A percentile compares a stretch with the other conserved stretches of the same genome.
These are phyloP conservation scores for Nematocida minor DNA, from an alignment of 371 early-diverging fungal genomes.

Conservation along the genomic window DNA sequence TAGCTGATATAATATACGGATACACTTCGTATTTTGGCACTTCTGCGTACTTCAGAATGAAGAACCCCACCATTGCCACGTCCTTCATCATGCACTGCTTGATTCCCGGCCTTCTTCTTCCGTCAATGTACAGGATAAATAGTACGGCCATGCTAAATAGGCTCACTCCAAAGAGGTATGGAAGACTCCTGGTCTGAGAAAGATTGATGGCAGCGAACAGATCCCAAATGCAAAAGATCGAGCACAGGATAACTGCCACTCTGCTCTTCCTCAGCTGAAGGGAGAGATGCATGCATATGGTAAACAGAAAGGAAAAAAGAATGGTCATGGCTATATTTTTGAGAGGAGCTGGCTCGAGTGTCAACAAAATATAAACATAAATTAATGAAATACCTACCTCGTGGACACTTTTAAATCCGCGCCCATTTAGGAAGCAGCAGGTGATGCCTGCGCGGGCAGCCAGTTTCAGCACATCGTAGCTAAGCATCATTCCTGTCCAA, in stretches of 20 bases:
- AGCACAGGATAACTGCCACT: neutral
- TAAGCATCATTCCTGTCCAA: neutral
- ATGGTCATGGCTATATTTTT: neutral
- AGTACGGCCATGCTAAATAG: neutral
- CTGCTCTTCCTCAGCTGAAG: neutral
- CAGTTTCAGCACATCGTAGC: neutral
- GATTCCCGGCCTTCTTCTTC: neutral
- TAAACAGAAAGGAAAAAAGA: neutral
- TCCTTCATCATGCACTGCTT: slow-evolving; percentile 3
- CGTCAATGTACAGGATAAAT: slow-evolving; percentile 1
- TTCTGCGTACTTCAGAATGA: neutral
- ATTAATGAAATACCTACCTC: neutral
- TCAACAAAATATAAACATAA: slow-evolving; percentile 2
- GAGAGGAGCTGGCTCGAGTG: neutral
- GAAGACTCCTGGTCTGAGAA: neutral
- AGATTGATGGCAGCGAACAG: neutral
- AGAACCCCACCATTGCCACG: neutral
- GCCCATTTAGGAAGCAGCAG: slow-evolving; percentile 14
- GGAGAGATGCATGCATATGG: neutral
- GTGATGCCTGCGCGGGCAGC: neutral
- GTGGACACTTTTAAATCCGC: neutral
- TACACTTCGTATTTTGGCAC: neutral
- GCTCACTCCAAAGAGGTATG: neutral
- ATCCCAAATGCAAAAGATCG: neutral
- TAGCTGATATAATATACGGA: neutral